Conservation (phyloP, 495 filamentous ascomycete species). For the Aspergillus hancockii region DNA sequence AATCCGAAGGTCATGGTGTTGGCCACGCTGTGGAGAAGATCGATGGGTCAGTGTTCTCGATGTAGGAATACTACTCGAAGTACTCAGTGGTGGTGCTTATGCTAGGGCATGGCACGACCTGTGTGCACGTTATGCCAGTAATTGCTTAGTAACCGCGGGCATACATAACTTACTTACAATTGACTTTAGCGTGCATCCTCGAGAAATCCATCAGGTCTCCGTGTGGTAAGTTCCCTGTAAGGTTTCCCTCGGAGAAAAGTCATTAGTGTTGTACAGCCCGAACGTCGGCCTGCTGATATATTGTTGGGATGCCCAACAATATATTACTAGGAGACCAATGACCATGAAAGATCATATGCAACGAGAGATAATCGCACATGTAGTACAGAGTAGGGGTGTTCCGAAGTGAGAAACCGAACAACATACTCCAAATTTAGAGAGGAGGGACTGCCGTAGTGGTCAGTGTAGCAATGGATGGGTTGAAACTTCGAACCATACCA, state of each 20-base stretch:
- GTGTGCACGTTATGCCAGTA: neutral
- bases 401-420: neutral
- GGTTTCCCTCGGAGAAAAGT: neutral
- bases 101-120: neutral
- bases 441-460: neutral
- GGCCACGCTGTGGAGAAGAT: neutral
- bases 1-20: neutral
- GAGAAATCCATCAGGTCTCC: neutral
- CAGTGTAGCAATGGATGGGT: neutral
- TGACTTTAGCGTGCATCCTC: neutral
- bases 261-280: neutral
- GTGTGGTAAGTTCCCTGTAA: neutral
- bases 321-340: neutral
- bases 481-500: neutral
- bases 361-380: neutral
- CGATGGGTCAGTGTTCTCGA: neutral
- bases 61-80: no score
- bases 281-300: neutral
- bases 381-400: neutral
- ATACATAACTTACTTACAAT: neutral
- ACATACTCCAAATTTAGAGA: neutral
- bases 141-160: constrained; percentile 1
- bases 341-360: neutral
- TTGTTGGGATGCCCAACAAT: neutral
- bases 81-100: neutral